These are phyloP conservation scores for Rhexocercosporidium sp. DNA, from an alignment of 2,329 filamentous ascomycete genomes.

Conservation along the genomic window DNA sequence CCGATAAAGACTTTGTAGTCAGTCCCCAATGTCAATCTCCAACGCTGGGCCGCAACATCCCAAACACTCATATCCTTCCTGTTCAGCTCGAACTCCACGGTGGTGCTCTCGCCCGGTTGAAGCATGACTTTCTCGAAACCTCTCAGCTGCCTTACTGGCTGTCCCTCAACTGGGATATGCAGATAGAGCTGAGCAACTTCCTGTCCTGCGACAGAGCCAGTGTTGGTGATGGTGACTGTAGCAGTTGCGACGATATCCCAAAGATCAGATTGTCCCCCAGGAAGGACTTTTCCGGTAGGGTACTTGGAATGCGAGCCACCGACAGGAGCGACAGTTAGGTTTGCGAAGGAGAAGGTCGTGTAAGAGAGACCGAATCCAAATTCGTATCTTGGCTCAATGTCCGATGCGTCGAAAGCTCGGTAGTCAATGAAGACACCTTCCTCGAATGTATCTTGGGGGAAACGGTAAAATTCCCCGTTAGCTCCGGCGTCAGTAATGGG, in stretches of 20 bases:
- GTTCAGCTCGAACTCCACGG: constrained; percentile 57
- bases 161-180: constrained; percentile 22
- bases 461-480: constrained; percentile 53
- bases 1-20: constrained; percentile 15
- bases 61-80: constrained; percentile 68
- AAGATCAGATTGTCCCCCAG: constrained; percentile 58
- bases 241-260: constrained; percentile 58
- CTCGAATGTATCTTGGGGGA: constrained; percentile 51
- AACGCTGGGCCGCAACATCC: constrained; percentile 64
- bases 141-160: constrained; percentile 63
- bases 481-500: constrained; percentile 48
- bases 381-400: constrained; percentile 44
- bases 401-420: constrained; percentile 50
- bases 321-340: constrained; percentile 28
- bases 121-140: constrained; percentile 66
- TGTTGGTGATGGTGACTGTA: constrained; percentile 57
- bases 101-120: constrained; percentile 49
- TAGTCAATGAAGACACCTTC: constrained; percentile 59
- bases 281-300: constrained; percentile 6
- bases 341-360: constrained; percentile 57
- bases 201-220: constrained; percentile 46
- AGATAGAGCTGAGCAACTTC: constrained; percentile 43
- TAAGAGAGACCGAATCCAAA: constrained; percentile 59
- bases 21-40: constrained; percentile 48
- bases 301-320: background rate